Base-by-base conservation (phyloP, 176 grass and related monocot genomes). In the Aegilops bicornis region DNA sequence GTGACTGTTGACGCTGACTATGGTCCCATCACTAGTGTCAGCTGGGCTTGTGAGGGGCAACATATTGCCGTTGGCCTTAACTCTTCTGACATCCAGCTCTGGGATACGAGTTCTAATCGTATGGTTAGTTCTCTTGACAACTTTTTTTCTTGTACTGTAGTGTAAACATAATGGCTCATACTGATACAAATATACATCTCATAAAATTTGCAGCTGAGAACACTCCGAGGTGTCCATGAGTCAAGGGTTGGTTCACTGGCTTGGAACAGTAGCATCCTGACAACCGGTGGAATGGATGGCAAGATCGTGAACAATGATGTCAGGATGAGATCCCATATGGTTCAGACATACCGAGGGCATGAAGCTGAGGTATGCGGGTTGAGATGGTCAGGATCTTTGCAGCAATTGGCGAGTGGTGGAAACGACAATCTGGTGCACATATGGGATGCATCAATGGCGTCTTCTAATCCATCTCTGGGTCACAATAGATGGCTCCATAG, bases 201-300 rank as follows among this genome's bases (percentile, higher is more conserved):
- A 35, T 35, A 85, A 67, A 73, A 39, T 88, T 87, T 59, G 35
- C 91, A 93, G 91, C 42, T 94, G 83, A 91, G 92, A 45, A 94
- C 89, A 73, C 30, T 91, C 36, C 83, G 22, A 79, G 92, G 87
- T 27, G 88, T 94, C 47, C 92, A 94, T 85, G 61, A 68, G 35
- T 89, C 84, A 58, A 73, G 89, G 29, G 89, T 89, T 30, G 87
- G 84, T 50, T 94, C 92, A 10, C 86, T 94, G 30, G 86, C 89
- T 13, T 94, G 92, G 92, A 94, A 94, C 40, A 87, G 80, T n/a
- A 83, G 73, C 84, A 89, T 94, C 59, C 87, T 91, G 22, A 87
- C 89, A 77, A 91, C 80, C 30, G 92, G 89, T 58, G 87, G 89
- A 67, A n/a, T 89, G 80, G 92, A 94, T 52, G 81, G 89, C 43